Evolutionary conservation across 192 early-diverging fungal genomes (phyloP).

Genomic region (Radiomyces spectabilis): DNA sequence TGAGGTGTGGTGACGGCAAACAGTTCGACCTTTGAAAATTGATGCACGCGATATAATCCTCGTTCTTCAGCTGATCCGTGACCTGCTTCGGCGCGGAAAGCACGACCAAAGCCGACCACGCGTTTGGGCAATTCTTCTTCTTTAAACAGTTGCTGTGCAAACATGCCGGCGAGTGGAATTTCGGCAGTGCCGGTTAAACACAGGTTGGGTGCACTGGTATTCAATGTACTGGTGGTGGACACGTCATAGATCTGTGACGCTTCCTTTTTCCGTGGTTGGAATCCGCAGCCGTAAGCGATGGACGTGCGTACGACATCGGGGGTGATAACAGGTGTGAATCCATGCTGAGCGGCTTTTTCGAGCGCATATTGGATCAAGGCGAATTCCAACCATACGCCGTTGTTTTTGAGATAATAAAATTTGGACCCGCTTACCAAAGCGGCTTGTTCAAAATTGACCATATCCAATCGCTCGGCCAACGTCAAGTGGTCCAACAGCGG

Average conservation of each 20-base stretch:
- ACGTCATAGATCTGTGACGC: constrained; percentile 85
- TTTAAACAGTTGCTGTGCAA: constrained; percentile 55
- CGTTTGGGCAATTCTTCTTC: constrained; percentile 58
- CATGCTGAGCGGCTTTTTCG: constrained; percentile 56
- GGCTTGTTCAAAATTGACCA: constrained; percentile 78
- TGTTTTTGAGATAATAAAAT: constrained; percentile 84
- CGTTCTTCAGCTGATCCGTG: constrained; percentile 76
- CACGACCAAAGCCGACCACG: constrained; percentile 73
- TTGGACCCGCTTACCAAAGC: constrained; percentile 71
- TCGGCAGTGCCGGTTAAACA: constrained; percentile 87
- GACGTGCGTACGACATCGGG: constrained; percentile 80
- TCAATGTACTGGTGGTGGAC: constrained; percentile 28
- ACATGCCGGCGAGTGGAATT: constrained; percentile 85
- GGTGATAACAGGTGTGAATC: constrained; percentile 72
- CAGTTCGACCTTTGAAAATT: constrained; percentile 92
- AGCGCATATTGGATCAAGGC: constrained; percentile 85
- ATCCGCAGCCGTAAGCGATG: constrained; percentile 82
- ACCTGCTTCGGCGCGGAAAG: constrained; percentile 89
- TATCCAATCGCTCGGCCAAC: constrained; percentile 53
- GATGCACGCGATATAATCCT: constrained; percentile 89
- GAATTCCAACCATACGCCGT: constrained; percentile 81
- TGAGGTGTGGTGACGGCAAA: constrained; percentile 64
- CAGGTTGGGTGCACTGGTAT: constrained; percentile 43
- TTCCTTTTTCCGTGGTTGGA: constrained; percentile 68
- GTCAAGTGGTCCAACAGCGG: constrained; percentile 61